A percentile compares a stretch with the other conserved stretches of the same genome.
Evolutionary conservation across 225 moss, liverwort and hornwort genomes (phyloP).

Genomic region (Asterella californica): DNA sequence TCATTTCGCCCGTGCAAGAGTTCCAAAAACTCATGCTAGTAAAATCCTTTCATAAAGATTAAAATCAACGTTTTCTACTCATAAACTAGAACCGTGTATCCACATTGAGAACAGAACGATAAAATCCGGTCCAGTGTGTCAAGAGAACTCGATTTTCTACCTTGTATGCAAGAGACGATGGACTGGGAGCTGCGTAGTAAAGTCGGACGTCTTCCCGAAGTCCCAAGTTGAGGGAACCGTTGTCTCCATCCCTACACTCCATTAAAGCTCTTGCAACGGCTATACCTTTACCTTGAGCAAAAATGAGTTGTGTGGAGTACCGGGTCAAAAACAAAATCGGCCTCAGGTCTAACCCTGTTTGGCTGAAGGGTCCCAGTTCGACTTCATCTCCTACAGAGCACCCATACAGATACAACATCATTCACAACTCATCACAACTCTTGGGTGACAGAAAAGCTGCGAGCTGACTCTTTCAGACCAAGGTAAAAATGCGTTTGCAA

Average conservation of each 20-base stretch:
- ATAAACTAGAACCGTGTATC: neutral
- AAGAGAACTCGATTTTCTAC: constrained; percentile 25
- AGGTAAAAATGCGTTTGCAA: neutral
- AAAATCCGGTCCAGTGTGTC: neutral
- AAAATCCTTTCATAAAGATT: neutral
- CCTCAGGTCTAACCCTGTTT: constrained; percentile 62
- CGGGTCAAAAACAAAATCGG: constrained; percentile 72
- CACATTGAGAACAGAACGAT: neutral
- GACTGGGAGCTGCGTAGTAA: constrained; percentile 66
- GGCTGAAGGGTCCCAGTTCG: constrained; percentile 65
- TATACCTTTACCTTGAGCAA: constrained; percentile 62
- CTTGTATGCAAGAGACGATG: constrained; percentile 69
- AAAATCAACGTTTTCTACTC: neutral
- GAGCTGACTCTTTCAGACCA: neutral
- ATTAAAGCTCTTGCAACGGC: constrained; percentile 69
- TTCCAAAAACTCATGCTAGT: neutral
- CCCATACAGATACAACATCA: neutral
- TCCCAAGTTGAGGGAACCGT: constrained; percentile 66
- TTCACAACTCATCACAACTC: neutral
- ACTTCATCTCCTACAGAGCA: constrained; percentile 62
- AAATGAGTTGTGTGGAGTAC: constrained; percentile 69
- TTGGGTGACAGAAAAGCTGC: neutral
- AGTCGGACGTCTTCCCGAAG: constrained; percentile 72
- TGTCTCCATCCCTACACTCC: constrained; percentile 68
- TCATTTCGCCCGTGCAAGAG: too few species aligned